A percentile compares a stretch with the other conserved stretches of the same genome.
Evolutionary conservation across 1,284 basidiomycete species (phyloP).

Genomic region (Malassezia nana): DNA sequence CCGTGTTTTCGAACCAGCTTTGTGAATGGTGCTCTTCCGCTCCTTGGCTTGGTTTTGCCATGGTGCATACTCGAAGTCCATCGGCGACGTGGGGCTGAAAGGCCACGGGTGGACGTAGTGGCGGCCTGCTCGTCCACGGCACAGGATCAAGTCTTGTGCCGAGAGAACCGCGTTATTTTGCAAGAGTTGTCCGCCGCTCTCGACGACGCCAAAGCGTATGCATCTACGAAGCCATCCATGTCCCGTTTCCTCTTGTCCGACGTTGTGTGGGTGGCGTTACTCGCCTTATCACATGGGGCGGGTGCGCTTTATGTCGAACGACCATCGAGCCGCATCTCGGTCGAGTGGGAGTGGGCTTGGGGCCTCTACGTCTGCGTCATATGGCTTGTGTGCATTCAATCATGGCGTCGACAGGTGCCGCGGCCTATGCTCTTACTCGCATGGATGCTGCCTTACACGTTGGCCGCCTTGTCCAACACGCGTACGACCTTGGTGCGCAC

Average conservation of each 20-base stretch:
- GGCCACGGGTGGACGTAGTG: not conserved
- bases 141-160: not conserved
- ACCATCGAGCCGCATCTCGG: not conserved
- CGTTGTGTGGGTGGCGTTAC: not conserved
- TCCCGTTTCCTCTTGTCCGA: not conserved
- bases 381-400: slow-evolving; percentile 20
- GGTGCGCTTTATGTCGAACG: not conserved
- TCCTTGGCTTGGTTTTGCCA: not conserved
- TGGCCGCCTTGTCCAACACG: slow-evolving; percentile 18
- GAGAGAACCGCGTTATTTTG: not conserved
- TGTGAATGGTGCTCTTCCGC: slow-evolving; percentile 4
- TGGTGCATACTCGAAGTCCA: not conserved
- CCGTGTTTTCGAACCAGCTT: slow-evolving; percentile 5
- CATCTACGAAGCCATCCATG: not conserved
- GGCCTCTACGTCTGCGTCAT: not conserved
- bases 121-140: not conserved
- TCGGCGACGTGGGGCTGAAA: too few species aligned
- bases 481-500: slow-evolving; percentile 14
- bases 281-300: not conserved
- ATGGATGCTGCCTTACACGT: slow-evolving; percentile 15
- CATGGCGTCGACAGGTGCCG: slow-evolving; percentile 23
- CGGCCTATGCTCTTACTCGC: slow-evolving; percentile 37
- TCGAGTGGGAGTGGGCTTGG: not conserved
- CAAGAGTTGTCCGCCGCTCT: not conserved
- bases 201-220: not conserved